Conservation (phyloP, 495 filamentous ascomycete species). For the Cetradonia linearis region DNA sequence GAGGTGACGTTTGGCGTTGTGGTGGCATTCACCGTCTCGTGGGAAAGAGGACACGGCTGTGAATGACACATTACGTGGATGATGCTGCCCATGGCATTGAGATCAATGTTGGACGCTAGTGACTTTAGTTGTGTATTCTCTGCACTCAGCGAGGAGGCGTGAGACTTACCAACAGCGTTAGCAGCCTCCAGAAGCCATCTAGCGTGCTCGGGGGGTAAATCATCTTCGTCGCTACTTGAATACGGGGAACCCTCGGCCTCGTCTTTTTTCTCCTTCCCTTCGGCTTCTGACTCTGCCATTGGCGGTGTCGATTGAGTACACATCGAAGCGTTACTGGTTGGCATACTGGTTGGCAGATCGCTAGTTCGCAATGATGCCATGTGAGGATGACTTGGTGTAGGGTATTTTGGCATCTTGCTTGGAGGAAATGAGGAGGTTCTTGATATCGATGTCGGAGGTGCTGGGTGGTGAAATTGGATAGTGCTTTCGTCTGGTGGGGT, state of each 20-base stretch:
- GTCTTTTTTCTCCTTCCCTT: constrained; percentile 1
- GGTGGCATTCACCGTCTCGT: constrained; percentile 26
- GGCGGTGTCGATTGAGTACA: neutral
- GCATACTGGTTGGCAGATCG: neutral
- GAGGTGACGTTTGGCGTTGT: constrained; percentile 22
- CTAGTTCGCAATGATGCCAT: neutral
- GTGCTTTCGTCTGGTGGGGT: constrained; percentile 25
- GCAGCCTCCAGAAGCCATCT: constrained; percentile 10
- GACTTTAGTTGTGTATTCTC: constrained; percentile 7
- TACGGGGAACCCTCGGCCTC: neutral
- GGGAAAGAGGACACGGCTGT: constrained; percentile 48
- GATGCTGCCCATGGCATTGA: constrained; percentile 28
- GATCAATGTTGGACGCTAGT: constrained; percentile 6
- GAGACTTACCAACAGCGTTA: constrained; percentile 9
- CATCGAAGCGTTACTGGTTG: constrained; percentile 4
- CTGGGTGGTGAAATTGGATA: neutral
- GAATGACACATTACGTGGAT: constrained; percentile 53
- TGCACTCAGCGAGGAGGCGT: constrained; percentile 26
- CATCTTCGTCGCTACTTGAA: constrained; percentile 8
- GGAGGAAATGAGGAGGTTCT: constrained; percentile 11
- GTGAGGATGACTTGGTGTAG: constrained; percentile 2
- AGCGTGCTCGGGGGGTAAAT: neutral
- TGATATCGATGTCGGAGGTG: neutral
- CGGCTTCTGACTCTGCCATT: neutral
- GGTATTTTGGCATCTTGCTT: constrained; percentile 19